Conservation (phyloP, 371 early-diverging fungal genomes). For the Rhizopus delemar region DNA sequence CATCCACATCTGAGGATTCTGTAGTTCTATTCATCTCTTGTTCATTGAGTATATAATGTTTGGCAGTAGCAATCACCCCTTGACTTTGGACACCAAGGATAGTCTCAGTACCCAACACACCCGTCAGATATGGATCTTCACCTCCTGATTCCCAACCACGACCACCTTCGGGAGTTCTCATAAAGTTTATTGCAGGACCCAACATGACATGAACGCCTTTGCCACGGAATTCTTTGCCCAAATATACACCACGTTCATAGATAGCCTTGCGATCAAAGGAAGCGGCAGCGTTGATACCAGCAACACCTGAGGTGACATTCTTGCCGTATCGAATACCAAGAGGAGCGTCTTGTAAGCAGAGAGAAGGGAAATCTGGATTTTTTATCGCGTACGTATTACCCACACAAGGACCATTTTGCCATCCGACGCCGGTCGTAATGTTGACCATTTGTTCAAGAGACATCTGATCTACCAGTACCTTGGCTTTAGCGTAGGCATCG, state of each 20-base stretch:
- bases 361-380: constrained; percentile 52
- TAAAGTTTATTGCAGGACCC: constrained; percentile 53
- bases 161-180: constrained; percentile 50
- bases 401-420: constrained; percentile 38
- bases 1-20: constrained; percentile 38
- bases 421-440: constrained; percentile 54
- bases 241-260: constrained; percentile 40
- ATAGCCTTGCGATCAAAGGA: constrained; percentile 54
- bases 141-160: constrained; percentile 63
- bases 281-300: constrained; percentile 55
- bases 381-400: constrained; percentile 45
- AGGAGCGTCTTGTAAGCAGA: constrained; percentile 61
- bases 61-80: constrained; percentile 53
- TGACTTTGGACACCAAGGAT: constrained; percentile 38
- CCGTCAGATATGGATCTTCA: constrained; percentile 61
- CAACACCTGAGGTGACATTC: constrained; percentile 46
- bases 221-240: constrained; percentile 56
- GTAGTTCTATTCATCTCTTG: constrained; percentile 38
- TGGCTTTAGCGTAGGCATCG: constrained; percentile 40
- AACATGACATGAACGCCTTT: constrained; percentile 52
- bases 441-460: constrained; percentile 39
- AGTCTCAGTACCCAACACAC: constrained; percentile 33
- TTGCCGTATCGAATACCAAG: constrained; percentile 45
- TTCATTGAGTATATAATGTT: constrained; percentile 52
- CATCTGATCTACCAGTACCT: constrained; percentile 31